Base-by-base conservation (phyloP, 2,329 filamentous ascomycete genomes). In the Neonectria punicea region DNA sequence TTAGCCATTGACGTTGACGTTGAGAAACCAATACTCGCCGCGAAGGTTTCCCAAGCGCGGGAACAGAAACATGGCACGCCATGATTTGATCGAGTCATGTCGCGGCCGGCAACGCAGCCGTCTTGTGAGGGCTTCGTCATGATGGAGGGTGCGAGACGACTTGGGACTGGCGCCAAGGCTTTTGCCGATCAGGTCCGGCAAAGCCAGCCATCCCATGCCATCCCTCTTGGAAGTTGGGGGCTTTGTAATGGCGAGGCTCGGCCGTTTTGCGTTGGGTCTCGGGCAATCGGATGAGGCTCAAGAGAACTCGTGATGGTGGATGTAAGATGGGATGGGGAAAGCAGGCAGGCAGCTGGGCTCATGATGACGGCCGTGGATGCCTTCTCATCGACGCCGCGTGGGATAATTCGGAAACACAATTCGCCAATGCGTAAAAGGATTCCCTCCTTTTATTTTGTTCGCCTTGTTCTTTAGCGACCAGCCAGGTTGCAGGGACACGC, bases 161-260 rank as follows among this genome's bases (percentile, higher is more conserved):
- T 20, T 32, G 10, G 58, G 22, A 54, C 20, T 60, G 58, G 58
- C 53, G 58, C 58, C 30, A 61, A 54, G 50, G 30, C 22, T n/a
- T 39, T 36, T 32, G 60, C 60, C 62, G 57, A 61, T 65, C 61
- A 53, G 62, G 58, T 49, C 62, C 62, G 46, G 56, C 36, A 44
- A 34, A 20, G 3, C 20, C 34, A 51, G 20, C 46, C 44, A 59
- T 25, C 22, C 20, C 20, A 49, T 9, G 3, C 5, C 20, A 16
- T 28, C 22, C 36, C 30, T 18, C 39, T n/a, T 32, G 18, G 39
- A 6, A 25, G 25, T 6, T 25, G 25, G 9, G n/a, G 39, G 39
- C 28, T 11, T 34, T 22, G 39, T 18, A 47, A 54, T 34, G 14
- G 49, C n/a, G 18, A 16, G 36, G 22, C 30, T 36, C 30, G 28